phyloP scores from a whole-genome alignment of 2,329 filamentous ascomycete genomes.

The Stagonosporopsis tanaceti region DNA sequence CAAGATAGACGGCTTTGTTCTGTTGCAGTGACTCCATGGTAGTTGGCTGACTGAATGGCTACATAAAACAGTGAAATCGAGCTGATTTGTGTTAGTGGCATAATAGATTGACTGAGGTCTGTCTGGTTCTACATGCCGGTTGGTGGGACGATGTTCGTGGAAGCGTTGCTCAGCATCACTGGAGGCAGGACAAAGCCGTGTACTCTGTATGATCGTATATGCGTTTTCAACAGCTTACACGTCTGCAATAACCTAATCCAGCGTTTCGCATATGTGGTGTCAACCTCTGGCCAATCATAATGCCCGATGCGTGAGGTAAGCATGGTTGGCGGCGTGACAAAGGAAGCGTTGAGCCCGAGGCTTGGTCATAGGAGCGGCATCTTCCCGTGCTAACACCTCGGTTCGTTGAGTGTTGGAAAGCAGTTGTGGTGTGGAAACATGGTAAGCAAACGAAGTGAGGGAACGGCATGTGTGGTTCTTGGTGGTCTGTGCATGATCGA shows the following conservation, averaged over 20 bases:
- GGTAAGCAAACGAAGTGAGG: no score
- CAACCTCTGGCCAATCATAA: background rate
- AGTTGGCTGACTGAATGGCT: no score
- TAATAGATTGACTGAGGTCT: background rate
- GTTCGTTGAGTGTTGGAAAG: no score
- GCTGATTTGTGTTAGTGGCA: no score
- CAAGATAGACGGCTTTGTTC: no score
- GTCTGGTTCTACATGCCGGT: background rate
- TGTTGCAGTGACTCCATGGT: no score
- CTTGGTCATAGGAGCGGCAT: no score
- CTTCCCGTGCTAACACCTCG: no score
- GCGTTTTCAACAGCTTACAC: background rate
- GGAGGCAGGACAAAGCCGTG: background rate
- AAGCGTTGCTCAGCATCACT: background rate
- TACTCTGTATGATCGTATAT: background rate
- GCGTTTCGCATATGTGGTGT: background rate
- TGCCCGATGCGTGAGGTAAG: background rate
- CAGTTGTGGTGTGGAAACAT: no score
- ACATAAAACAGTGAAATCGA: no score
- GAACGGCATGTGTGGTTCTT: no score
- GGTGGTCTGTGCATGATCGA: no score
- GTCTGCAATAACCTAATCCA: background rate
- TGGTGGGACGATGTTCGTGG: background rate
- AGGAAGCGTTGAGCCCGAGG: background rate
- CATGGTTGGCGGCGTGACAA: background rate